Evolutionary conservation across 768 basidiomycete genomes (phyloP).

Genomic region (Psilocybe cyanescens): DNA sequence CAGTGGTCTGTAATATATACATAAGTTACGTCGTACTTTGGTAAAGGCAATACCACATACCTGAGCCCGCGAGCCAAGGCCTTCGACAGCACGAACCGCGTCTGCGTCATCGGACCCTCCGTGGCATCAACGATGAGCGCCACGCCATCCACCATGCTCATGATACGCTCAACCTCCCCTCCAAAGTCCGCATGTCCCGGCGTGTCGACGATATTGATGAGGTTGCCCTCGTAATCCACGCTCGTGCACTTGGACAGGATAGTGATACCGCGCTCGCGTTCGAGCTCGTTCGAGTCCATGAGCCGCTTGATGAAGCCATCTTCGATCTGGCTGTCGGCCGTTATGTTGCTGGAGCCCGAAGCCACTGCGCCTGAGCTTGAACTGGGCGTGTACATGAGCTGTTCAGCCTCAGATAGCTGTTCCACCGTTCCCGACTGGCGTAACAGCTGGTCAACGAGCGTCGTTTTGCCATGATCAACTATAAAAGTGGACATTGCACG

Average conservation of each 20-base stretch:
- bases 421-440: slow-evolving; percentile 53
- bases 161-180: slow-evolving; percentile 62
- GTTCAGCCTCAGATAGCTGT: slow-evolving; percentile 39
- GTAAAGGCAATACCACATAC: slow-evolving; percentile 27
- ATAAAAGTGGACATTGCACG: background rate
- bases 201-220: slow-evolving; percentile 64
- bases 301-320: slow-evolving; percentile 46
- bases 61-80: slow-evolving; percentile 45
- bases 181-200: slow-evolving; percentile 69
- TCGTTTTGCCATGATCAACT: slow-evolving; percentile 61
- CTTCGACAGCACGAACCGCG: slow-evolving; percentile 53
- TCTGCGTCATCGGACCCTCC: slow-evolving; percentile 67
- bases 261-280: slow-evolving; percentile 63
- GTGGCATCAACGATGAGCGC: slow-evolving; percentile 64
- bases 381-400: slow-evolving; percentile 35
- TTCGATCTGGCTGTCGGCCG: slow-evolving; percentile 37
- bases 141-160: slow-evolving; percentile 66
- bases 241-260: slow-evolving; percentile 64
- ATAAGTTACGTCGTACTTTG: background rate
- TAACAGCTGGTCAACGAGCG: slow-evolving; percentile 54
- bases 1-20: slow-evolving; percentile 35
- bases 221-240: slow-evolving; percentile 49
- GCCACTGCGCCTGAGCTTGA: slow-evolving; percentile 27
- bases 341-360: slow-evolving; percentile 20
- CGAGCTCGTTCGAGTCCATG: slow-evolving; percentile 58